Base-by-base conservation (phyloP, 441 rosid genomes). In the Macaranga tanarius region DNA sequence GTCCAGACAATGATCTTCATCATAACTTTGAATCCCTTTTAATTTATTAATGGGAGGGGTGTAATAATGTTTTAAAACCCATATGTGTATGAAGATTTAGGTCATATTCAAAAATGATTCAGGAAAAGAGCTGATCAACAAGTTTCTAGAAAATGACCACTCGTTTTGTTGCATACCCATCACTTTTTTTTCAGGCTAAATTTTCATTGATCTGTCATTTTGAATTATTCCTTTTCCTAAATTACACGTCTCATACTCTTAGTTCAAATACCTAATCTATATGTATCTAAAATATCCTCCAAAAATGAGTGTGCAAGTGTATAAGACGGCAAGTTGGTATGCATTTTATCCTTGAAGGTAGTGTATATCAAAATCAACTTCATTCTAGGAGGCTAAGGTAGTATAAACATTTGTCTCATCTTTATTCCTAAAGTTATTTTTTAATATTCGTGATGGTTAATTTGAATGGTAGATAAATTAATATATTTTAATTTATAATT, bases 1-100 rank as follows among this genome's bases (percentile, higher is more conserved):
- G 52, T 75, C 76, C 79, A 73, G 68, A 73, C 77, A 79, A 76
- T 51, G 70, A 75, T 76, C 70, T 62, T 67, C 74, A 69, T 84
- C 84, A 75, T 75, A 65, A 23, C 74, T 75, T 52, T 75, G 75
- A 55, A 77, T 5, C 68, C 69, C 71, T 55, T 17, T 74, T 77
- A 68, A 59, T 40, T 25, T 42, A 71, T 74, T 74, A 75, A 70
- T 76, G 76, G 83, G 55, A 10, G 15, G 11, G 82, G 75, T 71
- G 71, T 82, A 42, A 58, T 71, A 20, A 61, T 55, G 72, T 62
- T 79, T 66, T 73, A 54, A 40, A 67, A 17, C 19, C 22, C 3
- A 16, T 20, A n/a, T 40, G 40, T 19, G 12, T 19, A 73, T 61
- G 23, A 56, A 65, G 25, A 31, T 65, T 66, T 66, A 58, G 47